Conservation (phyloP, 441 rosid genomes). For the Viola pubescens region DNA sequence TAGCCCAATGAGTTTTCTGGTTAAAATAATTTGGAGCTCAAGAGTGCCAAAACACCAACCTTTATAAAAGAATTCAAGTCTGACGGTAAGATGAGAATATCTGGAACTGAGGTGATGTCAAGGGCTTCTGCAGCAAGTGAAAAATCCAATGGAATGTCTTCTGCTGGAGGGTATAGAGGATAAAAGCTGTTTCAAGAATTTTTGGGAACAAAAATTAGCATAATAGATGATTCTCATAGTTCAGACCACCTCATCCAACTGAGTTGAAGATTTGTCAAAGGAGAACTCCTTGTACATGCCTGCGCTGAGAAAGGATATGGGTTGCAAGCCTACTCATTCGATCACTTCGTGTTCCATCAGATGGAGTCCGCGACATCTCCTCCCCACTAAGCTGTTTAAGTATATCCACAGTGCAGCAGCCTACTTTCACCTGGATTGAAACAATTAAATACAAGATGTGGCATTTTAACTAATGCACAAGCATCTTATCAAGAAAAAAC, state of each 20-base stretch:
- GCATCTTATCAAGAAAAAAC: neutral
- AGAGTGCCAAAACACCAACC: slow-evolving; percentile 32
- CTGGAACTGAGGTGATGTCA: slow-evolving; percentile 47
- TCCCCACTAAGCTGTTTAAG: slow-evolving; percentile 87
- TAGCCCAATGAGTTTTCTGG: too few relatives aligned
- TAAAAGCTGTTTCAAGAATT: slow-evolving; percentile 55
- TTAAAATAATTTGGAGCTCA: neutral
- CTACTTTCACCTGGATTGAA: slow-evolving; percentile 70
- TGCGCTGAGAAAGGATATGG: slow-evolving; percentile 69
- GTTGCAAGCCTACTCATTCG: slow-evolving; percentile 78
- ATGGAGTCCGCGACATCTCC: slow-evolving; percentile 66
- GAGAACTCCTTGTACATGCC: slow-evolving; percentile 32
- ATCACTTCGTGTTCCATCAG: slow-evolving; percentile 53
- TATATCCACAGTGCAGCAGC: slow-evolving; percentile 86
- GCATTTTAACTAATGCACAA: neutral
- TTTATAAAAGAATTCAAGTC: slow-evolving; percentile 79
- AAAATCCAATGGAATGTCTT: slow-evolving; percentile 70
- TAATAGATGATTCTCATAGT: neutral
- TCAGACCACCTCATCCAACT: slow-evolving; percentile 1
- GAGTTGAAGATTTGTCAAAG: slow-evolving; percentile 4
- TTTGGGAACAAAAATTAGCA: slow-evolving; percentile 7
- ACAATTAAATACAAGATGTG: slow-evolving; percentile 8
- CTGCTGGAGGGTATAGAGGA: slow-evolving; percentile 86
- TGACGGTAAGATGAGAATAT: slow-evolving; percentile 80
- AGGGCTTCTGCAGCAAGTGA: slow-evolving; percentile 74